Evolutionary conservation across 2,329 filamentous ascomycete species (phyloP), one percentile per base, ranked within the genome.

Genomic region (Alternaria panax): DNA sequence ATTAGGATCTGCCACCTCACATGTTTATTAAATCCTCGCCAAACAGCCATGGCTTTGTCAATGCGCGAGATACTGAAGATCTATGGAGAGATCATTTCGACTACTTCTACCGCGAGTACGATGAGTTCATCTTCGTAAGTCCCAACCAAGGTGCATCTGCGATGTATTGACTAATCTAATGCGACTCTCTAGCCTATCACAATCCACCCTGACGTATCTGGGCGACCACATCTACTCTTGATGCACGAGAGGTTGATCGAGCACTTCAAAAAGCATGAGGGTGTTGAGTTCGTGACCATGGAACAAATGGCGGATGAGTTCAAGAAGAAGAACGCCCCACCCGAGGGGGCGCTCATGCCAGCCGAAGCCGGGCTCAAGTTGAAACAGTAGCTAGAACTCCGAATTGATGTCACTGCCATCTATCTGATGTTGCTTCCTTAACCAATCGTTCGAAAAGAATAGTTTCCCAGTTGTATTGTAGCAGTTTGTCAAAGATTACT

Each of bases 91-190:
- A 89, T 61, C 87, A 89, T 64, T 90, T 90, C 62, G 84, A 88
- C 67, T 92, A 92, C 75, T 92, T 90, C 70, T 92, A 92, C 73
- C 83, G 89, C 38, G 89, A 92, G 71, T 88, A 91, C 62, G 89
- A 92, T 66, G 88, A 91, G 66, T 92, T 92, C 60, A 85, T 92
- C 58, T 92, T 92, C 66, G 68, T 71, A 57, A 67, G 68, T 58
- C 4, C 8, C 30, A 89, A 51, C 90, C 90, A 18, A 12, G 14
- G 8, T 36, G 9, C 7, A 48, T 20, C n/a, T 12, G 8, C 22
- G 30, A 7, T 11, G 6, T 28, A 14, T 24, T 25, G 60, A 55
- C 32, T n/a, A 6, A 25, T 30, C 55, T 54, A 38, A 54, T 20
- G n/a, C 25, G 14, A 30, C 1, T 0, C 9, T n/a, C 18, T 22